Base-by-base conservation (phyloP, 2,329 filamentous ascomycete species). In the Beauveria asiatica region DNA sequence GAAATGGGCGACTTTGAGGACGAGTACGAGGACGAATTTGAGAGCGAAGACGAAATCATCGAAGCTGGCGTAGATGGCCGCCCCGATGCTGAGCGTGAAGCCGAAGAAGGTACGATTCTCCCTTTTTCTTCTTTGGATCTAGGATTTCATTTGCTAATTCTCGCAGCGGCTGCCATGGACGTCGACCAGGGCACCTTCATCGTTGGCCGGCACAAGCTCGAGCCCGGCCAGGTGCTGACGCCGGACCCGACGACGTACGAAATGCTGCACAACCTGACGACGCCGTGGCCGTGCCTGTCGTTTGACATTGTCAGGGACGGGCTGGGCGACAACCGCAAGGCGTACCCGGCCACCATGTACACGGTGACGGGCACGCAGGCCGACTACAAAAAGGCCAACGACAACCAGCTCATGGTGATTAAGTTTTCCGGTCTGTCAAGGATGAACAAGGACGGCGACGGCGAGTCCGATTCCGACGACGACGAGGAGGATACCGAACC, bases 301-400 rank as follows among this genome's bases (percentile, higher is more conserved):
- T 96, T 97, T 75, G 94, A 97, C 72, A 88, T 99, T 62, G 76
- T 99, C 64, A 87, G 83, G 67, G 94, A 99, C 75, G 80, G 81
- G 57, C 83, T 99, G 19, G 94, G 94, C 66, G 88, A 96, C 71
- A 86, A 91, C 74, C 88, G 94, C 70, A 95, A 88, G 73, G 86
- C 88, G n/a, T 99, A 95, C 75, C 94, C 94, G 27, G 91, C 92
- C 55, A 97, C 93, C 62, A 88, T 97, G 76, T 99, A 97, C 76
- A 88, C 92, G 11, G 92, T 97, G 37, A 87, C 92, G 19, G 94
- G 94, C 62, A 99, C 94, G 13, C 94, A 99, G 78, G 94, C 94
- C 44, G 92, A 93, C 67, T 79, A 76, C 61, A 79, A 80, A 53
- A 83, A 86, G 66, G 81, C 88, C 54, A 88, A 86, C 72, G 94